These are phyloP conservation scores for Zasmidium citrigriseum DNA, from an alignment of 2,329 filamentous ascomycete species.

Conservation along the genomic window DNA sequence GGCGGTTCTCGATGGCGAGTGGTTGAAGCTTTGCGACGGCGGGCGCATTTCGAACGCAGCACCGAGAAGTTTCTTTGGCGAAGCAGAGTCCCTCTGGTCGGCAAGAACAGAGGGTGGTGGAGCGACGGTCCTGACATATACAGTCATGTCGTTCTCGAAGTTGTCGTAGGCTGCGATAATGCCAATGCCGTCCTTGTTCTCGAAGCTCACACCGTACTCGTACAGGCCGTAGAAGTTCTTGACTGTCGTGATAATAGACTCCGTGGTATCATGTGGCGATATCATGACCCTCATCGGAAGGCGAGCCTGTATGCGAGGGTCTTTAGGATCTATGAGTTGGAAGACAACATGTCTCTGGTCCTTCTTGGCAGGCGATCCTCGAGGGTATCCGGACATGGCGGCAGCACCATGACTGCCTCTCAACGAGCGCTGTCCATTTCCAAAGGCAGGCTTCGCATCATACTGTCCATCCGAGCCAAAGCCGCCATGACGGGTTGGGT, in stretches of 20 bases:
- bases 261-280: conserved; percentile 91
- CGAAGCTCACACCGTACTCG: conserved; percentile 87
- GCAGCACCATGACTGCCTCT: conserved; percentile 24
- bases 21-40: conserved; percentile 59
- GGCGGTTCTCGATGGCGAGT: conserved; percentile 65
- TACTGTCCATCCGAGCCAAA: conserved; percentile 19
- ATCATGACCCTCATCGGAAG: conserved; percentile 88
- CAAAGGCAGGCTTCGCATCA: conserved; percentile 11
- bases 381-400: conserved; percentile 25
- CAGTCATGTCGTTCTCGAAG: conserved; percentile 86
- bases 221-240: conserved; percentile 99
- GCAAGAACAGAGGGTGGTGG: conserved; percentile 26
- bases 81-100: conserved; percentile 34
- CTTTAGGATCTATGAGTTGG: conserved; percentile 60
- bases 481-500: conserved; percentile 34
- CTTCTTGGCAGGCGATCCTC: conserved; percentile 36
- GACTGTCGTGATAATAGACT: conserved; percentile 96
- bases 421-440: conserved; percentile 21
- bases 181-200: conserved; percentile 84
- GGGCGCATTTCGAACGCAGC: conserved; percentile 66
- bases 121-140: conserved; percentile 70
- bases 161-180: conserved; percentile 97
- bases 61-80: conserved; percentile 59
- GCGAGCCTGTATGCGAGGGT: conserved; percentile 56
- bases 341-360: conserved; percentile 74